Percentiles rank a stretch among this genome's conserved stretches.
Conservation (phyloP, 352 stramenopile genomes). For the Phytophthora fragariaefolia region DNA sequence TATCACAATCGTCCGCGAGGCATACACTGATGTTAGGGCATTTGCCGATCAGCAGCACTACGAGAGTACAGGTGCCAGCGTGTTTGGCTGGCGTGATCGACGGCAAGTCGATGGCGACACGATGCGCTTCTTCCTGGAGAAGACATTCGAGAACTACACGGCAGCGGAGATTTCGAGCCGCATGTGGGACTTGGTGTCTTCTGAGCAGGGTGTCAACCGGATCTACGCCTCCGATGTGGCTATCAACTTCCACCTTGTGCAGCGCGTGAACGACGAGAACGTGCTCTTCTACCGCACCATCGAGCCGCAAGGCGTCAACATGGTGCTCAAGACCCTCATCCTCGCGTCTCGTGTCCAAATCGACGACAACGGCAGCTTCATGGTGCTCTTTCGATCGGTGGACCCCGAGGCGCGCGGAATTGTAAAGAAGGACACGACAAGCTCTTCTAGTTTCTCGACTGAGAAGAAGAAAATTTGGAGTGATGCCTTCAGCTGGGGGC, state of each 20-base stretch:
- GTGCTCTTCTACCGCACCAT: constrained; percentile 75
- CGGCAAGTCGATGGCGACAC: constrained; percentile 53
- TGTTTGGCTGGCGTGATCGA: constrained; percentile 74
- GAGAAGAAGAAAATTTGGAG: constrained; percentile 49
- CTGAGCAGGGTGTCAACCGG: constrained; percentile 55
- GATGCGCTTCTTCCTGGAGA: constrained; percentile 72
- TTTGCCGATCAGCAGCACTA: constrained; percentile 52
- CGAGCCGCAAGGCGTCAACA: constrained; percentile 43
- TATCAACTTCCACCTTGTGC: constrained; percentile 61
- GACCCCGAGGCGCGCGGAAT: constrained; percentile 45
- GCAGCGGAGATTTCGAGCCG: constrained; percentile 47
- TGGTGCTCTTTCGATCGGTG: constrained; percentile 70
- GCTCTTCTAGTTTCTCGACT: constrained; percentile 27
- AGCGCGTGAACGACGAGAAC: constrained; percentile 62
- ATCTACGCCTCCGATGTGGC: constrained; percentile 66
- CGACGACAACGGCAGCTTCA: constrained; percentile 52
- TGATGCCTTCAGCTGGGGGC: constrained; percentile 70
- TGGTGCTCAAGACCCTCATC: constrained; percentile 61
- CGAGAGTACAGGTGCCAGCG: constrained; percentile 52
- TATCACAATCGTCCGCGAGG: constrained; percentile 45
- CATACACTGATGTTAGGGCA: constrained; percentile 51
- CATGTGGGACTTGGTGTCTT: constrained; percentile 72
- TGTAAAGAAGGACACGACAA: constrained; percentile 7
- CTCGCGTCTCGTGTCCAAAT: constrained; percentile 63
- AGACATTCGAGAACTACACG: constrained; percentile 54